Base-by-base conservation (phyloP, 164 flowering plant species). In the Tinospora cordifolia region DNA sequence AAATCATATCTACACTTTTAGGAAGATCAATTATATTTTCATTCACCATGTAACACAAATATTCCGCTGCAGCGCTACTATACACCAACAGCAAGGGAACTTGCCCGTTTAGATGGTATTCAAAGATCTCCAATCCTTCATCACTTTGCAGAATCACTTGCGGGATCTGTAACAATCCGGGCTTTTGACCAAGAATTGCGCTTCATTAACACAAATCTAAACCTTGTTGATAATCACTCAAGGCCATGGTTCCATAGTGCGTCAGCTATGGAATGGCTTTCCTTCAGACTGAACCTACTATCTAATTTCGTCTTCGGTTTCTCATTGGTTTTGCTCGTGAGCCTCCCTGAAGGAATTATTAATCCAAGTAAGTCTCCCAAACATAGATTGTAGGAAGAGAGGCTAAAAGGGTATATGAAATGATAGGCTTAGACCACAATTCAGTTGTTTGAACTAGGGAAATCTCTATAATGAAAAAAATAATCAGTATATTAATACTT, bases 221-320 rank as follows among this genome's bases (percentile, higher is more conserved):
- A 64, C 21, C 92, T 87, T 5, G 79, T 89, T 39, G 89, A 93
- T 76, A 76, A 78, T 72, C 85, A 84, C 71, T 90, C 98, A 65
- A 88, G 90, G 79, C 96, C 93, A 69, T 90, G 98, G 98, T 92
- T 90, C 77, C 95, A 92, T 68, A 90, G 84, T 77, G 83, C 87
- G n/a, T 71, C 98, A 13, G 92, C 98, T 62, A 88, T 91, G 93
- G 98, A 93, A 77, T 93, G 98, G 98, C 90, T 92, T 62, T 90
- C 90, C 47, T 88, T 90, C 78, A 85, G 98, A 76, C 78, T 90
- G 38, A 92, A 90, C 76, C 65, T 89, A 54, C 73, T 93, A 54
- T 88, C 97, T 60, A 91, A 93, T 72, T 85, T 93, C 73, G 93
- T 93, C 8, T 93, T 93, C 72, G 95, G 88, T 40, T 91, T 87